Conservation (phyloP, 1,139 yeast species). For the Tardiomyces digboiensis region DNA sequence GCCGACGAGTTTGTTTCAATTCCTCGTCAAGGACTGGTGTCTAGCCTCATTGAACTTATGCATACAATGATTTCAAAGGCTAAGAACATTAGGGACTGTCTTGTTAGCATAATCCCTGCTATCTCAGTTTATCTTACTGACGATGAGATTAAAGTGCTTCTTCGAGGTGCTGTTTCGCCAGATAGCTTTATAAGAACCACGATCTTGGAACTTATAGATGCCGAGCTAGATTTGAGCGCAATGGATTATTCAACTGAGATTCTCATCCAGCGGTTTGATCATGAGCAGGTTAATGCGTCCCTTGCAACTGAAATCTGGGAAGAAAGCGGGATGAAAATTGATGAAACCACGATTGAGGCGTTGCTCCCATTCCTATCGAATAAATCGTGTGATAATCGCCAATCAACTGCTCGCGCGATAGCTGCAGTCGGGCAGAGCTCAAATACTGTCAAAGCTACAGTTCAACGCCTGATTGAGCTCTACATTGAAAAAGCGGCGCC, state of each 20-base stretch:
- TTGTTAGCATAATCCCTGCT: slow-evolving; percentile 64
- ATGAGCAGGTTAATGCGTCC: slow-evolving; percentile 50
- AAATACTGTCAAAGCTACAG: slow-evolving; percentile 13
- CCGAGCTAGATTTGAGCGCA: slow-evolving; percentile 71
- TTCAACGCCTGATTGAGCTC: slow-evolving; percentile 40
- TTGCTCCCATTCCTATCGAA: slow-evolving; percentile 41
- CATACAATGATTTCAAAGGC: slow-evolving; percentile 61
- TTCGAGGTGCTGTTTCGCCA: slow-evolving; percentile 51
- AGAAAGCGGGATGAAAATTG: slow-evolving; percentile 51
- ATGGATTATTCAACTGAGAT: slow-evolving; percentile 56
- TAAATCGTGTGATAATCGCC: slow-evolving; percentile 34
- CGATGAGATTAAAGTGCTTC: slow-evolving; percentile 49
- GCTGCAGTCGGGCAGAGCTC: slow-evolving; percentile 30
- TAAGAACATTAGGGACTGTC: slow-evolving; percentile 74
- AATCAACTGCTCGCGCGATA: slow-evolving; percentile 56
- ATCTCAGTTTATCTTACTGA: slow-evolving; percentile 51
- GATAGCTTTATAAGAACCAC: slow-evolving; percentile 68
- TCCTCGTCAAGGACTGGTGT: slow-evolving; percentile 59
- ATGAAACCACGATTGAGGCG: slow-evolving; percentile 34
- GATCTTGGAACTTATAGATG: slow-evolving; percentile 74
- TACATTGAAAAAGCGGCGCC: slow-evolving; percentile 60
- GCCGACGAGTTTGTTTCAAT: slow-evolving; percentile 67
- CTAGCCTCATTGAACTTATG: slow-evolving; percentile 56
- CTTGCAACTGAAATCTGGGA: slow-evolving; percentile 80
- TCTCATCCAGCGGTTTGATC: slow-evolving; percentile 74